Conservation (phyloP, 305 asterid genomes). For the Plantago rigida region DNA sequence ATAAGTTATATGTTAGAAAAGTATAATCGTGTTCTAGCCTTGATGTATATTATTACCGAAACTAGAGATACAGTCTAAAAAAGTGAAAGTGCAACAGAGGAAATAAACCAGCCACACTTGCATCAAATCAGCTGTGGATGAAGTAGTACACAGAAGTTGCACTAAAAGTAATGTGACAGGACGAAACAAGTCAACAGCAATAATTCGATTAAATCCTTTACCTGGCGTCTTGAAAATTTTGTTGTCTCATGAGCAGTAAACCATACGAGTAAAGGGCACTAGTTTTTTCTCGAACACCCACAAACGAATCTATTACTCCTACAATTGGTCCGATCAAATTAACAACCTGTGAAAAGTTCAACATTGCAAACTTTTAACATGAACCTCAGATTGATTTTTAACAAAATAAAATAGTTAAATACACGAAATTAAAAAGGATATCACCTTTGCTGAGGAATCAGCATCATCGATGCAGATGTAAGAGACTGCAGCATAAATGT, state of each 20-base stretch:
- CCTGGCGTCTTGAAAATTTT: slow-evolving; percentile 94
- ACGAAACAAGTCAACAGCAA: slow-evolving; percentile 12
- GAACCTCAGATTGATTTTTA: neutral
- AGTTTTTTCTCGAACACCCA: slow-evolving; percentile 87
- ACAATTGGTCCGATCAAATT: slow-evolving; percentile 81
- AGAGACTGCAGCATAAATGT: slow-evolving; percentile 81
- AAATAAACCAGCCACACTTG: too few species aligned
- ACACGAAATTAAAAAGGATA: too few species aligned
- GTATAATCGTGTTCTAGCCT: too few species aligned
- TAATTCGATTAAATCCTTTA: slow-evolving; percentile 21
- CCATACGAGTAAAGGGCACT: slow-evolving; percentile 70
- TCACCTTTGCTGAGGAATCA: slow-evolving; percentile 80
- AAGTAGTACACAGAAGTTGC: too few species aligned
- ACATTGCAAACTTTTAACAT: slow-evolving; percentile 22
- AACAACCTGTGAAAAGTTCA: slow-evolving; percentile 52
- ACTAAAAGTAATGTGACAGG: slow-evolving; percentile 6
- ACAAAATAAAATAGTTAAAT: too few species aligned
- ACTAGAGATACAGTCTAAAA: too few species aligned
- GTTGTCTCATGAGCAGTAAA: slow-evolving; percentile 79
- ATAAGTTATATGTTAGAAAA: too few species aligned
- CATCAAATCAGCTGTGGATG: too few species aligned
- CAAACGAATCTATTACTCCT: slow-evolving; percentile 68
- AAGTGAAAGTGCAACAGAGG: too few species aligned
- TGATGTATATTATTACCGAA: too few species aligned
- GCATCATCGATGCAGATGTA: slow-evolving; percentile 85